These are phyloP conservation scores for Globisporangium nagaii DNA, from an alignment of 352 stramenopile species.

Conservation along the genomic window DNA sequence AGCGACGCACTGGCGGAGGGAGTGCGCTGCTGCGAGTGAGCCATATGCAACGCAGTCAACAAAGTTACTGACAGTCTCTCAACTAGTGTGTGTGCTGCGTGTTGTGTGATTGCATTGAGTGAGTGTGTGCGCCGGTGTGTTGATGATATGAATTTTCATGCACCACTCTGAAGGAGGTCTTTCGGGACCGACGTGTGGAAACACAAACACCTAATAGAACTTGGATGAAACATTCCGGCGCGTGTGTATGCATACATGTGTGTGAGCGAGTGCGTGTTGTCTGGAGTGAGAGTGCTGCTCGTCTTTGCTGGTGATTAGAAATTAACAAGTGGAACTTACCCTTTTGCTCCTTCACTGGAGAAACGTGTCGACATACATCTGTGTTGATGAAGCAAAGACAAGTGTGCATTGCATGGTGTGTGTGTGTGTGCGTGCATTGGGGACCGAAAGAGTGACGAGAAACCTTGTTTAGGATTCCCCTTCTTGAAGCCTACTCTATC, in stretches of 20 bases:
- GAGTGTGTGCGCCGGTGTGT: conserved; percentile 26
- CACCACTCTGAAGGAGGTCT: conserved; percentile 73
- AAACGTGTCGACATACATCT: conserved; percentile 86
- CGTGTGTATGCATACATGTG: conserved; percentile 2
- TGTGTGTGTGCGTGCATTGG: conserved; percentile 1
- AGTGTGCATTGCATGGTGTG: conserved; percentile 5
- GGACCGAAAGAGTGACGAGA: conserved; percentile 63
- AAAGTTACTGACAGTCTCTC: conserved; percentile 70
- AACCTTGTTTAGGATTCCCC: conserved; percentile 81
- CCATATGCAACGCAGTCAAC: conserved; percentile 62
- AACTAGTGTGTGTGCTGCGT: conserved; percentile 3
- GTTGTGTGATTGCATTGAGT: conserved; percentile 17
- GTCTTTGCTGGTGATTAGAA: conserved; percentile 52
- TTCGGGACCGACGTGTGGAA: conserved; percentile 44
- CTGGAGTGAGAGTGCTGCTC: not conserved
- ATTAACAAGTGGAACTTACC: conserved; percentile 70
- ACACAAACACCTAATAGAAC: conserved; percentile 49
- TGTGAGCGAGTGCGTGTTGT: conserved; percentile 11
- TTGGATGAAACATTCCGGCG: conserved; percentile 51
- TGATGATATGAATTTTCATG: conserved; percentile 87
- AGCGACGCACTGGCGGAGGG: too few species aligned
- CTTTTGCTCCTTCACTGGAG: conserved; percentile 70
- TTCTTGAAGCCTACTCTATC: conserved; percentile 65
- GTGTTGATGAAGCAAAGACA: conserved; percentile 84
- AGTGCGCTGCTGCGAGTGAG: conserved; percentile 11